phyloP scores from a whole-genome alignment of 108 stramenopile species.

The Cylindrotheca closterium region DNA sequence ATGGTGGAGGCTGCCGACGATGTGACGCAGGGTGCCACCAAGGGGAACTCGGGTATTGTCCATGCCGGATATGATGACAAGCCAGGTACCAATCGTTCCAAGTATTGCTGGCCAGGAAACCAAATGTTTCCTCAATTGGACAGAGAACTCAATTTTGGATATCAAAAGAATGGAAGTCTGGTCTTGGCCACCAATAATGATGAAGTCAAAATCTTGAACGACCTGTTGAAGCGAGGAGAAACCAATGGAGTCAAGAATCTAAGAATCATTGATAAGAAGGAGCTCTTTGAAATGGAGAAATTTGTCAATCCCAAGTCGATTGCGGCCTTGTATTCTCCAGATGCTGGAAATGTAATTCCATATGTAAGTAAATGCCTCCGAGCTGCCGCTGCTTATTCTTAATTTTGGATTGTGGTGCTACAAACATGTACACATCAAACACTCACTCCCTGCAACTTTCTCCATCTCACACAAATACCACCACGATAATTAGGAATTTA shows the following conservation, averaged over 20 bases:
- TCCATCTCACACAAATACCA: slow-evolving; percentile 2
- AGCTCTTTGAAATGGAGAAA: slow-evolving; percentile 68
- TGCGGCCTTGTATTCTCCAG: slow-evolving; percentile 74
- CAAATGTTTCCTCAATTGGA: slow-evolving; percentile 85
- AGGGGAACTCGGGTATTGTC: slow-evolving; percentile 83
- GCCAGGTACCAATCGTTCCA: slow-evolving; percentile 66
- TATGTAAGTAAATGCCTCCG: slow-evolving; percentile 58
- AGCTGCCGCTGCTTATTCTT: neutral
- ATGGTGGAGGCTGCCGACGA: slow-evolving; percentile 79
- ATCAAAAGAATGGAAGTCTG: slow-evolving; percentile 75
- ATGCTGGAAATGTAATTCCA: slow-evolving; percentile 85
- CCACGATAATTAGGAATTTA: slow-evolving; percentile 38
- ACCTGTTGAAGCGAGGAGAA: slow-evolving; percentile 61
- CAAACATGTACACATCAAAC: neutral
- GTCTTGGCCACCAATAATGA: slow-evolving; percentile 66
- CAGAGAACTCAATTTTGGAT: slow-evolving; percentile 76
- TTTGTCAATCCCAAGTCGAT: slow-evolving; percentile 56
- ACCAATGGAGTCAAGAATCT: slow-evolving; percentile 76
- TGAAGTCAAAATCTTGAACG: slow-evolving; percentile 58
- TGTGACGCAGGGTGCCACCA: slow-evolving; percentile 57
- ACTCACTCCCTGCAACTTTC: neutral
- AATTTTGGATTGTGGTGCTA: neutral
- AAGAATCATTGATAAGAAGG: slow-evolving; percentile 55
- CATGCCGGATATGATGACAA: slow-evolving; percentile 87
- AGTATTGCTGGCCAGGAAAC: slow-evolving; percentile 81